Percentiles rank a stretch among this genome's conserved stretches.
These are phyloP conservation scores for Pyrus bretschneideri DNA, from an alignment of 306 rosid genomes.

Conservation along the genomic window DNA sequence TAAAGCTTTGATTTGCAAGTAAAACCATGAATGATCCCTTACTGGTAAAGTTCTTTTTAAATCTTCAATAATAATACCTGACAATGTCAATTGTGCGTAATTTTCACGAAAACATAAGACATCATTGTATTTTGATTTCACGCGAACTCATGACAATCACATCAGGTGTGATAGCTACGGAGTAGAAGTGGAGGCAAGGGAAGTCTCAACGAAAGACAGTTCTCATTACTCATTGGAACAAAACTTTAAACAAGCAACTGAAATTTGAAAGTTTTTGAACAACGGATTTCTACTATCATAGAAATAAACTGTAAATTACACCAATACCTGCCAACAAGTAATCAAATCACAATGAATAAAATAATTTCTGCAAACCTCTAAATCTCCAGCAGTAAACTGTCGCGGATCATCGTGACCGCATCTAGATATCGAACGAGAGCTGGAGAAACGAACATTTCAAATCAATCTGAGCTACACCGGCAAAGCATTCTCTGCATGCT, in stretches of 20 bases:
- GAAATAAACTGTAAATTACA: not conserved
- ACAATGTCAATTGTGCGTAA: too few species aligned
- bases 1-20: too few species aligned
- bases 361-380: not conserved
- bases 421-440: not conserved
- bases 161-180: too few species aligned
- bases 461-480: not conserved
- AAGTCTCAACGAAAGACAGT: not conserved
- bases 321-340: not conserved
- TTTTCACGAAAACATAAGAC: too few species aligned
- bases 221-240: not conserved
- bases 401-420: not conserved
- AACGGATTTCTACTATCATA: not conserved
- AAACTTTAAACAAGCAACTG: not conserved
- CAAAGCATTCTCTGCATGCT: not conserved
- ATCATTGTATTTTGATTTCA: too few species aligned
- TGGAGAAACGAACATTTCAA: conserved; percentile 1
- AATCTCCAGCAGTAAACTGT: conserved; percentile 4
- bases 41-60: not conserved
- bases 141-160: too few species aligned
- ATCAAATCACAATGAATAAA: conserved; percentile 6
- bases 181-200: too few species aligned
- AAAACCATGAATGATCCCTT: too few species aligned
- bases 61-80: too few species aligned
- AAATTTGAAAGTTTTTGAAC: not conserved